Percentiles rank a stretch among this genome's conserved stretches.
These are phyloP conservation scores for Peterozyma xylosa DNA, from an alignment of 805 yeast genomes.

Conservation along the genomic window DNA sequence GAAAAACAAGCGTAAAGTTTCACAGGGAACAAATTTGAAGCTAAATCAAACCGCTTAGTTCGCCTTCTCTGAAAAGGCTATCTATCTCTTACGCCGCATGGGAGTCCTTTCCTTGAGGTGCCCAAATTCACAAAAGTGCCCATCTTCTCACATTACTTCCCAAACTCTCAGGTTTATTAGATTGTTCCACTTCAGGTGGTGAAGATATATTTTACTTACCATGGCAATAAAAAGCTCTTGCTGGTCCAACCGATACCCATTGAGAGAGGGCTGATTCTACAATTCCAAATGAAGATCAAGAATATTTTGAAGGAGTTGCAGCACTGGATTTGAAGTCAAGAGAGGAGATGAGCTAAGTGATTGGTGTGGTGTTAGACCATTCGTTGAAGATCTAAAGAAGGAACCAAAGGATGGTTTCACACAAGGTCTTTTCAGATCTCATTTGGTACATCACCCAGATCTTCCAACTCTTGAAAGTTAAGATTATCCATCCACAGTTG, in stretches of 20 bases:
- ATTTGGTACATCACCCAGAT: slow-evolving; percentile 51
- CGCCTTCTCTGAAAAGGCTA: too few relatives aligned
- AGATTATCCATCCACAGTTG: slow-evolving; percentile 83
- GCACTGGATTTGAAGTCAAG: slow-evolving; percentile 81
- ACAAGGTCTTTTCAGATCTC: slow-evolving; percentile 87
- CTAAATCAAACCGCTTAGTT: too few relatives aligned
- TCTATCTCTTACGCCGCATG: too few relatives aligned
- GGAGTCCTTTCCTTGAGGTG: too few relatives aligned
- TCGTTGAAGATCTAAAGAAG: slow-evolving; percentile 73
- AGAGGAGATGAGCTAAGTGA: slow-evolving; percentile 90
- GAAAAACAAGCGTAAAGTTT: too few relatives aligned
- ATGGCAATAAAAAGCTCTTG: slow-evolving; percentile 95
- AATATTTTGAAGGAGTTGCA: slow-evolving; percentile 84
- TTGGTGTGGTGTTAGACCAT: slow-evolving; percentile 96
- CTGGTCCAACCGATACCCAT: slow-evolving; percentile 96
- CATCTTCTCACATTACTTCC: too few relatives aligned
- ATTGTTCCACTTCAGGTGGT: slow-evolving; percentile 90
- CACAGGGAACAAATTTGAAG: too few relatives aligned
- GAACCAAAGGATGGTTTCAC: slow-evolving; percentile 47
- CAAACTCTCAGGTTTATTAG: slow-evolving; percentile 87
- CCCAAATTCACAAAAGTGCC: too few relatives aligned
- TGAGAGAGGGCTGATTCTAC: slow-evolving; percentile 68
- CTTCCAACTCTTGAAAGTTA: slow-evolving; percentile 36
- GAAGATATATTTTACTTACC: slow-evolving; percentile 96
- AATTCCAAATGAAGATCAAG: slow-evolving; percentile 74